Percentiles rank a stretch among this genome's conserved stretches.
Evolutionary conservation across 1,284 basidiomycete genomes (phyloP).

Genomic region (Sanghuangporus baumii): DNA sequence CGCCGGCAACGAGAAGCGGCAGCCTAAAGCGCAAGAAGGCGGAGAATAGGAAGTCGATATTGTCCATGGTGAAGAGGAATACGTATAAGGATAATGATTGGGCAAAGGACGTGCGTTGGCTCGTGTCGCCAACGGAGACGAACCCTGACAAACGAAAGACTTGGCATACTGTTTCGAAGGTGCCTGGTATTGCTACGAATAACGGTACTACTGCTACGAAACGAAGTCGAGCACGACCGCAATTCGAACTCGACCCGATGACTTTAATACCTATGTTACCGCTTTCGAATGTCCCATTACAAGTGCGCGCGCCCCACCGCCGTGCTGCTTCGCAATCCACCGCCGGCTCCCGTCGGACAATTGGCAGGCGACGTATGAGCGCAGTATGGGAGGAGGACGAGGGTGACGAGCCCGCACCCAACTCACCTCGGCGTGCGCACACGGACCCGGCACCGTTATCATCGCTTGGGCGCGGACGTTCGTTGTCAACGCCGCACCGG

Average conservation of each 20-base stretch:
- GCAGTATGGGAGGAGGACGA: slow-evolving; percentile 42
- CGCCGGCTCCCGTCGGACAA: slow-evolving; percentile 16
- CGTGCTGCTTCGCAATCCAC: slow-evolving; percentile 21
- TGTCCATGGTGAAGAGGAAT: neutral
- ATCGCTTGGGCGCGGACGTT: slow-evolving; percentile 10
- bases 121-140: slow-evolving; percentile 34
- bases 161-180: slow-evolving; percentile 19
- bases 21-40: neutral
- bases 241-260: neutral
- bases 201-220: slow-evolving; percentile 18
- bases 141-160: slow-evolving; percentile 21
- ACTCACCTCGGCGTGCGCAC: slow-evolving; percentile 21
- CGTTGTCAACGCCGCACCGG: slow-evolving; percentile 16
- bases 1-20: neutral
- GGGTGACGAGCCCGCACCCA: slow-evolving; percentile 15
- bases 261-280: neutral
- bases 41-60: neutral
- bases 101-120: slow-evolving; percentile 58
- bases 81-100: slow-evolving; percentile 19
- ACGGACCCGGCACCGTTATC: slow-evolving; percentile 19
- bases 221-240: neutral
- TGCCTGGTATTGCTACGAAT: slow-evolving; percentile 3
- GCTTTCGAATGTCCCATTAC: neutral
- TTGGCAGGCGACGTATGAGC: slow-evolving; percentile 31
- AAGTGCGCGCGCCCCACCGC: slow-evolving; percentile 7